Conservation (phyloP, 768 basidiomycete species). For the Lentinula lateritia region DNA sequence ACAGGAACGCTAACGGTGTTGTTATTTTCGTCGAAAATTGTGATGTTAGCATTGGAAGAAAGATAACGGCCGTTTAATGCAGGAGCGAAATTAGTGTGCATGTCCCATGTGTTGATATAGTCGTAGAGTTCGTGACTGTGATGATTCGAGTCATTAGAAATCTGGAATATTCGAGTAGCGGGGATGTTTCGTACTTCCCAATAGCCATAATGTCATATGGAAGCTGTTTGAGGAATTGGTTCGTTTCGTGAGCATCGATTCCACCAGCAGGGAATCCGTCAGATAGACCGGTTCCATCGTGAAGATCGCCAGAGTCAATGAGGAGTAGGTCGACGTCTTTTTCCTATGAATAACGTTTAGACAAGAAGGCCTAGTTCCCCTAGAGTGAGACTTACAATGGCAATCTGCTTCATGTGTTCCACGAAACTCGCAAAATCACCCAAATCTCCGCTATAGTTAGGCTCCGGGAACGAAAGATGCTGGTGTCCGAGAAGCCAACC, state of each 20-base stretch:
- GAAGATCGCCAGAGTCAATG: conserved; percentile 74
- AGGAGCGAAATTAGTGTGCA: conserved; percentile 68
- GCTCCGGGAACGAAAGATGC: conserved; percentile 65
- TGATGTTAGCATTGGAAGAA: conserved; percentile 85
- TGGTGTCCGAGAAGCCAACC: conserved; percentile 83
- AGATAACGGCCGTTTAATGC: conserved; percentile 69
- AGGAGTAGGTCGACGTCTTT: conserved; percentile 80
- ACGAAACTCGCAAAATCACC: conserved; percentile 89
- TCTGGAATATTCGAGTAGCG: not conserved
- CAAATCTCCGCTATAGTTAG: conserved; percentile 65
- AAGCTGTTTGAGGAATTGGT: conserved; percentile 64
- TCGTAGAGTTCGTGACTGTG: conserved; percentile 75
- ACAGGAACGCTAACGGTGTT: conserved; percentile 30
- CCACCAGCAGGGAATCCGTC: conserved; percentile 71
- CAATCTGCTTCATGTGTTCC: conserved; percentile 72
- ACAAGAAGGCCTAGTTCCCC: not conserved
- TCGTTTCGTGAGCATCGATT: conserved; percentile 72
- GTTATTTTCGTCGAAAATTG: conserved; percentile 41
- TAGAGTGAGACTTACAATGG: conserved; percentile 22
- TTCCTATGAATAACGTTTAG: conserved; percentile 25
- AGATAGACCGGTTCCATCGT: conserved; percentile 76
- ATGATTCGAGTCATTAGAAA: not conserved
- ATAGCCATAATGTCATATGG: conserved; percentile 82
- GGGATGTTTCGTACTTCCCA: conserved; percentile 57
- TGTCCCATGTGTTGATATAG: conserved; percentile 61